Base-by-base conservation (phyloP, 805 yeast genomes). In the Candida chilensis region DNA sequence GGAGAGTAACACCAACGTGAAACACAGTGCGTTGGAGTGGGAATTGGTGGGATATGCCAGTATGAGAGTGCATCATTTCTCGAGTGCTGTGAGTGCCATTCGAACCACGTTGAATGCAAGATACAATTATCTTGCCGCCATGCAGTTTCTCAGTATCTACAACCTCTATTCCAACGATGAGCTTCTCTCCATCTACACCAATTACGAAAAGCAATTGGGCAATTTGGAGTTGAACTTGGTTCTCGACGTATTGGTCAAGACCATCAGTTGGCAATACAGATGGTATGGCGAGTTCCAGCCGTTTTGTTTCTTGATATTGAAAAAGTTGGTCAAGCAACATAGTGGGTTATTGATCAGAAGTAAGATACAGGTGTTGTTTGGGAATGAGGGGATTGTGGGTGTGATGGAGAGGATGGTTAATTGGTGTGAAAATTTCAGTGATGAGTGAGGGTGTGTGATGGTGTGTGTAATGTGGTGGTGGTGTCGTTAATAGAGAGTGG, bases 11-110 rank as follows among this genome's bases (percentile, higher is more conserved):
- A 40, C 39, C 21, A 41, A 41, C 4, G 48, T 60, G 10, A 63
- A 59, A 32, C 78, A 75, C 40, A 71, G 77, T 43, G 80, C 83
- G 0, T 47, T 80, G 16, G 86, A 82, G 45, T 82, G 90, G 90
- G 82, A 77, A 42, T 52, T 80, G 37, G 59, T 80, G 27, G 90
- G 88, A 0, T 53, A 72, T 5, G 64, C 78, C 14, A 57, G 69
- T 19, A 50, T 57, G 29, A 57, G 72, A 38, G 62, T 70, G 2
- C 66, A 64, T 40, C 62, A 67, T 37, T 71, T 49, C 44, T 60
- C 58, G 28, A 65, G 67, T 27, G 67, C 69, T 1, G 47, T 71
- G 20, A 60, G 77, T 12, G 75, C 82, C 4, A 54, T 73, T 38
- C 55, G 70, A 33, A 72, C 78, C 0, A 60, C 79, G 4, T 40